Evolutionary conservation across 2,329 filamentous ascomycete genomes (phyloP).

Genomic region (Aspergillus hiratsukae): DNA sequence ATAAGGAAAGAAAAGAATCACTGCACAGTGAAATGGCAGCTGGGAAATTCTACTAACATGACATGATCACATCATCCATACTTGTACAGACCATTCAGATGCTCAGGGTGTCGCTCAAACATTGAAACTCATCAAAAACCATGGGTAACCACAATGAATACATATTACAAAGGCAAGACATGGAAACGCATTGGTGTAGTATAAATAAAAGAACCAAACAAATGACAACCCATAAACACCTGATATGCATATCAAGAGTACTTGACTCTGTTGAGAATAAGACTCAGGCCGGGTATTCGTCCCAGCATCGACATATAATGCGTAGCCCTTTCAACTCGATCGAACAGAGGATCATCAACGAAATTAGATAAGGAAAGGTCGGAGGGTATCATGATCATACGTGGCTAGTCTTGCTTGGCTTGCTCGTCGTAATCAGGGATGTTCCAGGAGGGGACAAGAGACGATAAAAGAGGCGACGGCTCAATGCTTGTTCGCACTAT

Average conservation of each 20-base stretch:
- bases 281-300: background rate
- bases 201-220: conserved; percentile 2
- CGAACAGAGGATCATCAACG: conserved; percentile 8
- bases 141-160: background rate
- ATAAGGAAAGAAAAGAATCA: background rate
- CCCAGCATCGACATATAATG: background rate
- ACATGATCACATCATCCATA: conserved; percentile 20
- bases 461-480: conserved; percentile 22
- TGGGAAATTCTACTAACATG: conserved; percentile 15
- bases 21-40: background rate
- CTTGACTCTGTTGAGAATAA: background rate
- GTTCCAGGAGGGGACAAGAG: conserved; percentile 7
- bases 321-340: conserved; percentile 4
- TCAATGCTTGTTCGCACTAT: background rate
- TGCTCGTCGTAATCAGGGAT: conserved; percentile 13
- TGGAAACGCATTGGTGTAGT: conserved; percentile 4
- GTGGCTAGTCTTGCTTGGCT: conserved; percentile 15
- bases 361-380: conserved; percentile 7
- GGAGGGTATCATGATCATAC: conserved; percentile 30
- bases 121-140: background rate
- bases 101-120: background rate
- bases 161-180: conserved; percentile 1
- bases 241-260: conserved; percentile 13
- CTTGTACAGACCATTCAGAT: conserved; percentile 13
- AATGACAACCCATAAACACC: conserved; percentile 13